phyloP scores from a whole-genome alignment of 768 basidiomycete genomes.

The Naganishia onofrii region DNA sequence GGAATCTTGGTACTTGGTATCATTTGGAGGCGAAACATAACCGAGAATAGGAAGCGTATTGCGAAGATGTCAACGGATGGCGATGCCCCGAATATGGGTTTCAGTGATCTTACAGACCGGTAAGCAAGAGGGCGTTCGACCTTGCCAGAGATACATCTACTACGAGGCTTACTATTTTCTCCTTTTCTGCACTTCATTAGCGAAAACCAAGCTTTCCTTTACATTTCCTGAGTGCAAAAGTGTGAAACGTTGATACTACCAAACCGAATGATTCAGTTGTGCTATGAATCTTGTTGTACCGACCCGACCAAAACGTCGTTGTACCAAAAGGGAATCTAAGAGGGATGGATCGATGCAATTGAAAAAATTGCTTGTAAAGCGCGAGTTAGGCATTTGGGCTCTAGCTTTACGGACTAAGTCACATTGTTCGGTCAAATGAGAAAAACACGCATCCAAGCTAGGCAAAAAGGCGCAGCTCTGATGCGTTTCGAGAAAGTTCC shows the following conservation, averaged over 20 bases:
- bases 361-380: too few species aligned
- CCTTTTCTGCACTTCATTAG: neutral
- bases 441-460: too few species aligned
- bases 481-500: too few species aligned
- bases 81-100: neutral
- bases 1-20: neutral
- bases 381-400: too few species aligned
- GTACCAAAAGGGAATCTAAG: too few species aligned
- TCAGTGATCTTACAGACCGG: constrained; percentile 19
- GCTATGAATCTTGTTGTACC: neutral
- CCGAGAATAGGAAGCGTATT: constrained; percentile 9
- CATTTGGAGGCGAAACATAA: constrained; percentile 24
- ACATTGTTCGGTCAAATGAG: too few species aligned
- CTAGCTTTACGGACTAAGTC: too few species aligned
- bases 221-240: neutral
- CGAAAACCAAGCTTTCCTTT: constrained; percentile 24
- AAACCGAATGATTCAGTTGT: neutral
- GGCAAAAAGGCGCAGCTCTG: too few species aligned
- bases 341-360: too few species aligned
- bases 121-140: neutral
- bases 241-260: neutral
- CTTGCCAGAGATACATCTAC: neutral
- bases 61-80: constrained; percentile 12
- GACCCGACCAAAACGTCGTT: neutral
- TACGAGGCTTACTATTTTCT: too few species aligned